Evolutionary conservation across 2,329 filamentous ascomycete genomes (phyloP).

Genomic region (Cordyceps fumosorosea): DNA sequence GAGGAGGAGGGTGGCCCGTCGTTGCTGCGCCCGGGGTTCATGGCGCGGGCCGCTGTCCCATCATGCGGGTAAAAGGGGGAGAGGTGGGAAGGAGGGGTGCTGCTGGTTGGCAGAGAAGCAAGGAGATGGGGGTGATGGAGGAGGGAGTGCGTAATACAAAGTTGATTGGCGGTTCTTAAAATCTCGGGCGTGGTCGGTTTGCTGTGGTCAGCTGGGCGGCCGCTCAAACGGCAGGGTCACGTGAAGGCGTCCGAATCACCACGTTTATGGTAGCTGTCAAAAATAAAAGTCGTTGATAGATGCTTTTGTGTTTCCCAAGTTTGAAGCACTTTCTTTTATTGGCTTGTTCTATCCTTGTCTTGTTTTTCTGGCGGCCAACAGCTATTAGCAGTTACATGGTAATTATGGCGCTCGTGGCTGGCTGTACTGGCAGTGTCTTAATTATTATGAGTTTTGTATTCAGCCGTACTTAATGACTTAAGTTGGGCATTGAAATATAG

Average conservation of each 20-base stretch:
- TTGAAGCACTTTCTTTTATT: too few species aligned
- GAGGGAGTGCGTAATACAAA: background rate
- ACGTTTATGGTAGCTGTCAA: background rate
- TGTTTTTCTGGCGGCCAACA: too few species aligned
- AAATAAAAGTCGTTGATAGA: too few species aligned
- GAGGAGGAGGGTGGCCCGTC: background rate
- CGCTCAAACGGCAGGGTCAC: background rate
- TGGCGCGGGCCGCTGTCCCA: constrained; percentile 13
- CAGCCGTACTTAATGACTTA: too few species aligned
- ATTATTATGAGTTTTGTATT: too few species aligned
- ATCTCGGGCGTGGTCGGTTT: constrained; percentile 6
- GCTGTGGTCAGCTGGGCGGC: background rate
- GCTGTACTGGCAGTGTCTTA: too few species aligned
- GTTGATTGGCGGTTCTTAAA: background rate
- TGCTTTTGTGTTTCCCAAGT: too few species aligned
- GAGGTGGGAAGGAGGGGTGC: background rate
- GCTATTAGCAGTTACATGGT: too few species aligned
- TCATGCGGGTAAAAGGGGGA: background rate
- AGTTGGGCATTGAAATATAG: too few species aligned
- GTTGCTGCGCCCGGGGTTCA: constrained; percentile 21
- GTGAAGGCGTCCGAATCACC: background rate
- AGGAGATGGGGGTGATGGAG: background rate
- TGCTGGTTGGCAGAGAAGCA: background rate
- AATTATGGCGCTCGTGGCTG: too few species aligned
- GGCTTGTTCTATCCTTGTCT: too few species aligned